phyloP scores from a whole-genome alignment of 768 basidiomycete genomes.

The Pulveroboletus sp. region DNA sequence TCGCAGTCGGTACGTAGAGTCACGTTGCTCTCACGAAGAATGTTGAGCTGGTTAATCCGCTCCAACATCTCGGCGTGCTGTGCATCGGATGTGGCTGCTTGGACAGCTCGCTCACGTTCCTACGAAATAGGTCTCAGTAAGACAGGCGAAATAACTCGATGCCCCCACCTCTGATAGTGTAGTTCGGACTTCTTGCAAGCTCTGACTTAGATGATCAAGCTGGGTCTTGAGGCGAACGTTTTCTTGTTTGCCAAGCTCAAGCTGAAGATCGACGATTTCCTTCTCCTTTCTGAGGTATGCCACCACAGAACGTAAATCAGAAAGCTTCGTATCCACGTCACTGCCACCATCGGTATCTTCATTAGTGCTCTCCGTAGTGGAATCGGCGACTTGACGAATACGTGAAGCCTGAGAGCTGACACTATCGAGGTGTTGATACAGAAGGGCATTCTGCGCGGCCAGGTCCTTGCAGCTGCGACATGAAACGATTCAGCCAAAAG shows the following conservation, averaged over 20 bases:
- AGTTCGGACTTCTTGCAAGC: slow-evolving; percentile 62
- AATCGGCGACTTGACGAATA: slow-evolving; percentile 68
- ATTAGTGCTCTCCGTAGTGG: slow-evolving; percentile 36
- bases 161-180: slow-evolving; percentile 63
- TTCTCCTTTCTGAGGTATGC: slow-evolving; percentile 85
- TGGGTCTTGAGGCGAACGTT: slow-evolving; percentile 68
- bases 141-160: not conserved
- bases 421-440: slow-evolving; percentile 82
- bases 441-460: slow-evolving; percentile 64
- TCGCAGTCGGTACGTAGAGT: slow-evolving; percentile 78
- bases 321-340: slow-evolving; percentile 57
- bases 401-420: slow-evolving; percentile 77
- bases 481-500: not conserved
- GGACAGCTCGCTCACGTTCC: slow-evolving; percentile 79
- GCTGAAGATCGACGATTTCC: slow-evolving; percentile 84
- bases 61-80: slow-evolving; percentile 84
- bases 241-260: slow-evolving; percentile 77
- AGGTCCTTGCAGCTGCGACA: slow-evolving; percentile 63
- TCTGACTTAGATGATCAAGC: slow-evolving; percentile 66
- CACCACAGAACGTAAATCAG: slow-evolving; percentile 74
- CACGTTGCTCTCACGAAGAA: slow-evolving; percentile 83
- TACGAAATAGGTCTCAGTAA: slow-evolving; percentile 25
- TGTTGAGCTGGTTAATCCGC: slow-evolving; percentile 80
- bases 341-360: slow-evolving; percentile 44
- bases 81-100: slow-evolving; percentile 63